Conservation (phyloP, 805 yeast species). For the Crinitomyces ghanaensis region DNA sequence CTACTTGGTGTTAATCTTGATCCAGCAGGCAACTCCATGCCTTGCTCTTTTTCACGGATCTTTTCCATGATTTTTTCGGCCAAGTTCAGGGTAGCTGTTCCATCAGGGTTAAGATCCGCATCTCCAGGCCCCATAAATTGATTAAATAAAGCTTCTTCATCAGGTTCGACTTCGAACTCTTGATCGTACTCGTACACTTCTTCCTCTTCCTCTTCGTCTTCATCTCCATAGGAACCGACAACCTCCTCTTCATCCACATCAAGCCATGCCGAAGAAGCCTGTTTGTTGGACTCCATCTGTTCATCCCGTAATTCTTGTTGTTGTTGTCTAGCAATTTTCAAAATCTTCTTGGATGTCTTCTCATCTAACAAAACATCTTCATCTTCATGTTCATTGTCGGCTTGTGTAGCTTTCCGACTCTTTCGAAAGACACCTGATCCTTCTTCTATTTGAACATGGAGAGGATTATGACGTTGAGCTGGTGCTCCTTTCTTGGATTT, state of each 20-base stretch:
- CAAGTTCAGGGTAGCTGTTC: slow-evolving; percentile 27
- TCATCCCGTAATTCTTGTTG: slow-evolving; percentile 81
- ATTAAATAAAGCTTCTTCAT: slow-evolving; percentile 77
- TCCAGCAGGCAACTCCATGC: background rate
- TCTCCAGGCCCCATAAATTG: slow-evolving; percentile 36
- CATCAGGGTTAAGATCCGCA: slow-evolving; percentile 18
- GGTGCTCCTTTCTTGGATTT: no score
- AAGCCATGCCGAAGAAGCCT: no score
- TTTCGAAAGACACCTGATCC: slow-evolving; percentile 58
- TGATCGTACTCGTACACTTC: slow-evolving; percentile 39
- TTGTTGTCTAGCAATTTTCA: slow-evolving; percentile 84
- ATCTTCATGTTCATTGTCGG: slow-evolving; percentile 32
- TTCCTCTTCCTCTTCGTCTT: slow-evolving; percentile 29
- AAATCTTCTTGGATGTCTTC: slow-evolving; percentile 66
- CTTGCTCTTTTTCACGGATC: slow-evolving; percentile 57
- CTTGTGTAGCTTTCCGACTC: slow-evolving; percentile 25
- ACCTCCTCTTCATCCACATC: slow-evolving; percentile 44
- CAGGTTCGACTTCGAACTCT: slow-evolving; percentile 58
- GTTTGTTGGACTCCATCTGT: slow-evolving; percentile 31
- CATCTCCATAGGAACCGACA: slow-evolving; percentile 27
- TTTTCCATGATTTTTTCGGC: slow-evolving; percentile 94
- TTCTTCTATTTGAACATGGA: slow-evolving; percentile 65
- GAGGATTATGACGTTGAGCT: slow-evolving; percentile 76
- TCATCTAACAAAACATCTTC: slow-evolving; percentile 68
- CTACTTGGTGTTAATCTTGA: slow-evolving; percentile 2